Base-by-base conservation (phyloP, 306 rosid species). In the Glycyrrhiza uralensis region DNA sequence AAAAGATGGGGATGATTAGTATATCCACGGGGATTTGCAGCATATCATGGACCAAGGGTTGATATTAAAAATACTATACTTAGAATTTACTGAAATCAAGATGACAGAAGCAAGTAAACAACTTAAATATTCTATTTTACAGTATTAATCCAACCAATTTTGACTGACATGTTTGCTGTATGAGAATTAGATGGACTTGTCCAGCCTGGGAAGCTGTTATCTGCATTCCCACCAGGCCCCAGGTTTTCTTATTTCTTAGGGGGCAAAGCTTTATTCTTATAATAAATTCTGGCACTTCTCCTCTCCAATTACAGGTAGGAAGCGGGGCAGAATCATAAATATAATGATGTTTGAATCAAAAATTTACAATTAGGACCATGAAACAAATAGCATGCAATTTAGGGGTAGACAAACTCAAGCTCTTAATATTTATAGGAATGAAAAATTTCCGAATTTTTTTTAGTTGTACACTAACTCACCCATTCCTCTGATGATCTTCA, bases 401-500 rank as follows among this genome's bases (percentile, higher is more conserved):
- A 10, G 18, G 55, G 60, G 33, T 12, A 52, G 33, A 24, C 7
- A 52, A 17, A 18, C 3, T 23, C 29, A 19, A 64, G 8, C 19
- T n/a, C n/a, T n/a, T n/a, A n/a, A n/a, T n/a, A n/a, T n/a, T n/a
- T n/a, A n/a, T n/a, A n/a, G n/a, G n/a, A n/a, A n/a, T n/a, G n/a
- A n/a, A n/a, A n/a, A n/a, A n/a, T n/a, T n/a, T n/a, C n/a, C n/a
- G n/a, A n/a, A n/a, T n/a, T n/a, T n/a, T n/a, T 4, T 3, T 7
- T 1, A 15, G 6, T 20, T 47, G 54, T 17, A 63, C 63, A 66
- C 13, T 23, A 77, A 78, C 97, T 69, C 29, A 90, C 98, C 97
- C 96, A 89, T 89, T 74, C 87, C 90, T 56, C 81, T 88, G 65
- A 93, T 77, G 66, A 93, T 90, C 55, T 45, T 58, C 75, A 87